phyloP scores from a whole-genome alignment of 73 alveolate species.

The Stentor coeruleus region DNA sequence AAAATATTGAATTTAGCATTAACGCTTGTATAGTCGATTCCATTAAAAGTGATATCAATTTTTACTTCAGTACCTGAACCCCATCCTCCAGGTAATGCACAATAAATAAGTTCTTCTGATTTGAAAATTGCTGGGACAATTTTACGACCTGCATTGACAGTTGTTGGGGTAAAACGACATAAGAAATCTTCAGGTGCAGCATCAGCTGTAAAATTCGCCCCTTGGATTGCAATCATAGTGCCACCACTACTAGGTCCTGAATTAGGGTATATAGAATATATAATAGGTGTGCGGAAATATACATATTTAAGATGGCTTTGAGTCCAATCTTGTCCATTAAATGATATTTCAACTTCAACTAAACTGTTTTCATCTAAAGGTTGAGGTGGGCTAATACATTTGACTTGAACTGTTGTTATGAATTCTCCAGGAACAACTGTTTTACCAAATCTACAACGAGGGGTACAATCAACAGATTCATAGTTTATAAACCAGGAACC shows the following conservation, averaged over 20 bases:
- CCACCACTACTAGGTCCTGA: slow-evolving; percentile 92
- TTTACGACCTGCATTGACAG: slow-evolving; percentile 47
- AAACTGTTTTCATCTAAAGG: slow-evolving; percentile 40
- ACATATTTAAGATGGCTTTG: slow-evolving; percentile 69
- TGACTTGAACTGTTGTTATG: slow-evolving; percentile 73
- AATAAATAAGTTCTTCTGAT: slow-evolving; percentile 66
- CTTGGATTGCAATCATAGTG: slow-evolving; percentile 68
- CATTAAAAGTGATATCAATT: slow-evolving; percentile 83
- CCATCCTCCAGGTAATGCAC: slow-evolving; percentile 93
- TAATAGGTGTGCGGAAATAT: slow-evolving; percentile 63
- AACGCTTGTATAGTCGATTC: slow-evolving; percentile 69
- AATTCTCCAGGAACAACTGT: slow-evolving; percentile 73
- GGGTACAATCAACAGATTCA: slow-evolving; percentile 79
- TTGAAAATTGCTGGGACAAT: slow-evolving; percentile 49
- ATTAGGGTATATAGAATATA: slow-evolving; percentile 60
- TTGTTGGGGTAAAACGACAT: slow-evolving; percentile 71
- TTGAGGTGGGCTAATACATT: slow-evolving; percentile 82
- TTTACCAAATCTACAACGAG: slow-evolving; percentile 89
- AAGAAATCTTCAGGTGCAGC: slow-evolving; percentile 73
- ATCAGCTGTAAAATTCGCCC: slow-evolving; percentile 67
- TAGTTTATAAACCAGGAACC: slow-evolving; percentile 87
- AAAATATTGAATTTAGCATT: slow-evolving; percentile 65
- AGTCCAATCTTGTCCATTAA: slow-evolving; percentile 83
- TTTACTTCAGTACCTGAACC: slow-evolving; percentile 76
- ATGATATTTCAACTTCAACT: slow-evolving; percentile 68